phyloP scores from a whole-genome alignment of 805 yeast genomes.

The Teunomyces stri region DNA sequence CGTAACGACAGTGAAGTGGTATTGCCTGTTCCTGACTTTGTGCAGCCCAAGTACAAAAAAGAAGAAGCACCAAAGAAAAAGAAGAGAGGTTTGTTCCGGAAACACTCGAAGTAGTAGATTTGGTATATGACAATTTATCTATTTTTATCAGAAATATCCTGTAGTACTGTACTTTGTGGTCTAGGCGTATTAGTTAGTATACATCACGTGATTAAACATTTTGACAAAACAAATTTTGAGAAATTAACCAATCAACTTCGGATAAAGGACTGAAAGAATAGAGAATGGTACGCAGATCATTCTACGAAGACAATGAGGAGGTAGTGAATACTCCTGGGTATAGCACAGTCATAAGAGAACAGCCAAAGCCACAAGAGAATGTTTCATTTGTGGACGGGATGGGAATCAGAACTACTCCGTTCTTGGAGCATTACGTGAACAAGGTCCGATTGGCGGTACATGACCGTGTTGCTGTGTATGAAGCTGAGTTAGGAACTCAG shows the following conservation, averaged over 20 bases:
- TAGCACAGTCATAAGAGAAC: conserved; percentile 32
- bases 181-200: background rate
- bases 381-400: conserved; percentile 49
- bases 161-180: background rate
- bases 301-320: conserved; percentile 53
- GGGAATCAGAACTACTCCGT: conserved; percentile 50
- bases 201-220: no score
- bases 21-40: conserved; percentile 5
- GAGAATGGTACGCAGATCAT: conserved; percentile 29
- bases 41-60: conserved; percentile 2
- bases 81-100: conserved; percentile 11
- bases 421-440: conserved; percentile 43
- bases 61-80: conserved; percentile 7
- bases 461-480: conserved; percentile 33
- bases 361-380: conserved; percentile 40
- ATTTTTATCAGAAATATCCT: background rate
- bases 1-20: conserved; percentile 3
- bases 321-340: conserved; percentile 49
- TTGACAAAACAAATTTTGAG: background rate
- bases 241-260: background rate
- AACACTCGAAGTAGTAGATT: conserved; percentile 3
- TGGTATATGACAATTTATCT: background rate
- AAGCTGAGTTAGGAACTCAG: conserved; percentile 47
- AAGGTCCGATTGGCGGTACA: conserved; percentile 37
- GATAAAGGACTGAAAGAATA: background rate